These are phyloP conservation scores for Cardamine chenopodiifolia DNA, from an alignment of 345 rosid species.

Conservation along the genomic window DNA sequence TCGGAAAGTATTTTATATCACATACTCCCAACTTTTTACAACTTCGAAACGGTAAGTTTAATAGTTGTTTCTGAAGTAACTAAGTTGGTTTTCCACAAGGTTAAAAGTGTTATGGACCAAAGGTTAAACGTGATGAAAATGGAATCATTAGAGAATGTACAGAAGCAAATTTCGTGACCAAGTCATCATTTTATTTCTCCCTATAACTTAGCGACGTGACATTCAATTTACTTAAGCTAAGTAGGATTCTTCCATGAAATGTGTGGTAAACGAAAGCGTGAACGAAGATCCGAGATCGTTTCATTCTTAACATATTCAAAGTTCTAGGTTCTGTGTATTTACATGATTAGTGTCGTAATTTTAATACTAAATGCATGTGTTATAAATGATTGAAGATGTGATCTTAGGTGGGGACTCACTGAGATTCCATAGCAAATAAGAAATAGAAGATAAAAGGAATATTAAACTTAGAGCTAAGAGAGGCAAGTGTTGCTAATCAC, in stretches of 20 bases:
- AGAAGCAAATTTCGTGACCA: not conserved
- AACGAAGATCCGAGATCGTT: not conserved
- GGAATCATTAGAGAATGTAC: not conserved
- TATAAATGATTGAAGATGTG: constrained; percentile 41
- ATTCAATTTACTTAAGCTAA: not conserved
- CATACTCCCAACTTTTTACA: not conserved
- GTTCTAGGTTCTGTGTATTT: not conserved
- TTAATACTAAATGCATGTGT: constrained; percentile 31
- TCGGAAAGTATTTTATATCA: constrained; percentile 11
- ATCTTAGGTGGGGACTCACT: constrained; percentile 39
- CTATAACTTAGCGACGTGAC: not conserved
- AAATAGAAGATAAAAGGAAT: constrained; percentile 27
- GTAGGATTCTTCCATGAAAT: not conserved
- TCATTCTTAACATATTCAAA: not conserved
- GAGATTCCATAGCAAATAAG: constrained; percentile 36
- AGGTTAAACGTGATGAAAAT: not conserved
- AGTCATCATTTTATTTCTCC: not conserved
- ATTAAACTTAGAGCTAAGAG: constrained; percentile 26
- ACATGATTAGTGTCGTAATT: not conserved
- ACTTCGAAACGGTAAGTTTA: not conserved
- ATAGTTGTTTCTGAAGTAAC: not conserved
- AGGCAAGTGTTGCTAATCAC: constrained; percentile 45
- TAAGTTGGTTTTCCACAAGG: not conserved
- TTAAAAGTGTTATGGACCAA: not conserved
- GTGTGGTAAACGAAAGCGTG: not conserved